These are phyloP conservation scores for Tricholoma sp. DNA, from an alignment of 768 basidiomycete species.

Conservation along the genomic window DNA sequence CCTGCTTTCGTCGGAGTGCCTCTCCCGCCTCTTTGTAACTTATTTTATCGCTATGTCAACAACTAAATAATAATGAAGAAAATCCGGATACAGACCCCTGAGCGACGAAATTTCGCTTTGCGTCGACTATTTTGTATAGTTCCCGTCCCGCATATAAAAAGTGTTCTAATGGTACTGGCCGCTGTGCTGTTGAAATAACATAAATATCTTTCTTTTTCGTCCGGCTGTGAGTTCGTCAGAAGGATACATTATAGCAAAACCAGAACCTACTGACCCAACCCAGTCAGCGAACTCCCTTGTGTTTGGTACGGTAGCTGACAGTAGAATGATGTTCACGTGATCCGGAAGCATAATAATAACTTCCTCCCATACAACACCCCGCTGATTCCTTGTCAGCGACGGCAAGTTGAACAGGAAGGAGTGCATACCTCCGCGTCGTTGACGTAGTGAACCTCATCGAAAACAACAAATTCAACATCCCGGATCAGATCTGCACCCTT, in stretches of 20 bases:
- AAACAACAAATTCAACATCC: constrained; percentile 99
- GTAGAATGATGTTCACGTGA: constrained; percentile 94
- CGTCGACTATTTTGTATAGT: constrained; percentile 87
- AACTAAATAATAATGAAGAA: not conserved
- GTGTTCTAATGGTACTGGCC: constrained; percentile 96
- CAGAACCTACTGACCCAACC: constrained; percentile 74
- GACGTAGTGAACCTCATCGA: constrained; percentile 99
- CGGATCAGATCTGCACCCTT: constrained; percentile 98
- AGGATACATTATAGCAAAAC: not conserved
- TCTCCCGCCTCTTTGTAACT: constrained; percentile 92
- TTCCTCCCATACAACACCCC: constrained; percentile 99
- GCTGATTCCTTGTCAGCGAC: constrained; percentile 37
- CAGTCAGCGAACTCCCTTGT: constrained; percentile 98
- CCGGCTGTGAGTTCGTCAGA: constrained; percentile 47
- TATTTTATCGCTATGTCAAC: not conserved
- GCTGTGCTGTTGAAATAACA: constrained; percentile 93
- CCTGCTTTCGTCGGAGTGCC: constrained; percentile 88
- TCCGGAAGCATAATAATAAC: constrained; percentile 99
- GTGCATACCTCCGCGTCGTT: constrained; percentile 89
- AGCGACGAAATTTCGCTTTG: constrained; percentile 63
- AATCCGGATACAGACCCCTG: constrained; percentile 49
- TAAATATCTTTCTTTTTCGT: constrained; percentile 99
- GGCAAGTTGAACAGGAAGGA: not conserved
- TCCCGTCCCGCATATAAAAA: constrained; percentile 94
- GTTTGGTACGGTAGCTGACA: constrained; percentile 97